Conservation (phyloP, 495 filamentous ascomycete species). For the Staphylotrichum longicolle region DNA sequence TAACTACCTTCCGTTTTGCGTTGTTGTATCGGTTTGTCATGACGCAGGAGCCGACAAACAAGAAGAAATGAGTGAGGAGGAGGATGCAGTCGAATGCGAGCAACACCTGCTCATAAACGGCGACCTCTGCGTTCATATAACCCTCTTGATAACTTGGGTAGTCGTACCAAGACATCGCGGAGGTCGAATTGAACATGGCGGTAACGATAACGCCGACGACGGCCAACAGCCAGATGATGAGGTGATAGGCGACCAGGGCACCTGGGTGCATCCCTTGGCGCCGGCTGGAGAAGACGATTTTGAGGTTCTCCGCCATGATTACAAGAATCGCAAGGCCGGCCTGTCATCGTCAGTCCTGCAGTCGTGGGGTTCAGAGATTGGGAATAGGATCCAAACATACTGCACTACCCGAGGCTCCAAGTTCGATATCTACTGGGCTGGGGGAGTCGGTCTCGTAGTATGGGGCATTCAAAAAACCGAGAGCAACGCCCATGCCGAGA, state of each 20-base stretch:
- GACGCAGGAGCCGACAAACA: conserved; percentile 47
- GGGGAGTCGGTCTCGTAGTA: not conserved
- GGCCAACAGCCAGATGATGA: conserved; percentile 33
- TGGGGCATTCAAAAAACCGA: conserved; percentile 12
- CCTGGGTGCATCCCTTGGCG: conserved; percentile 40
- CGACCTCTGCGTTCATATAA: not conserved
- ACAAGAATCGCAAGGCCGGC: conserved; percentile 38
- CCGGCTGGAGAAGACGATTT: conserved; percentile 34
- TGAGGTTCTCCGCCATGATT: conserved; percentile 25
- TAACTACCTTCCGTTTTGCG: conserved; percentile 10
- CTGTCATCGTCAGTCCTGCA: conserved; percentile 20
- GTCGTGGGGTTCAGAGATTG: not conserved
- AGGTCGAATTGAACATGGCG: conserved; percentile 18
- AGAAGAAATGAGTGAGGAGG: conserved; percentile 37
- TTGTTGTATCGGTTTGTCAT: conserved; percentile 38
- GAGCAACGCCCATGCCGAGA: conserved; percentile 29
- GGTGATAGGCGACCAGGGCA: conserved; percentile 38
- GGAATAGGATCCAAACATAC: conserved; percentile 18
- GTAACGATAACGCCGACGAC: conserved; percentile 23
- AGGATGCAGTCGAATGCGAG: conserved; percentile 25
- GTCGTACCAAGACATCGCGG: conserved; percentile 9
- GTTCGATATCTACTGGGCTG: not conserved
- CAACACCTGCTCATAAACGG: conserved; percentile 16
- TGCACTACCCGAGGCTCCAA: conserved; percentile 16
- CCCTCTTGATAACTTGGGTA: not conserved